Percentiles rank a stretch among this genome's conserved stretches.
Evolutionary conservation across 2,329 filamentous ascomycete genomes (phyloP).

Genomic region (Fusarium sp.): DNA sequence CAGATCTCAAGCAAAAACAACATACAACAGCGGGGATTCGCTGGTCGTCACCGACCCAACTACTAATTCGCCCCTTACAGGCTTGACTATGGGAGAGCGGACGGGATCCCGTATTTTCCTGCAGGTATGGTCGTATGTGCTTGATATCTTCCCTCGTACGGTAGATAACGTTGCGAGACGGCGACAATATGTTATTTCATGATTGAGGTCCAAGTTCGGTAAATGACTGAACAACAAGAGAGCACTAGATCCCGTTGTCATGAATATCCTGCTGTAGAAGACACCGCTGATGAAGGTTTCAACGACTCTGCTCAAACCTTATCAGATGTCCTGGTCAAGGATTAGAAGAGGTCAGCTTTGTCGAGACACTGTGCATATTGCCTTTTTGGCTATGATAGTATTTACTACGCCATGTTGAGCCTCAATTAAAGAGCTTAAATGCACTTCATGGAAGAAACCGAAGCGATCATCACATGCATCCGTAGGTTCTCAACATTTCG

Average conservation of each 20-base stretch:
- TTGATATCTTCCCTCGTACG: neutral
- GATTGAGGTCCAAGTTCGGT: neutral
- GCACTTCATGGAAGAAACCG: neutral
- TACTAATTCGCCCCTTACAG: neutral
- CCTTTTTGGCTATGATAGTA: neutral
- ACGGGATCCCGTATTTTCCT: neutral
- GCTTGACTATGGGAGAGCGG: neutral
- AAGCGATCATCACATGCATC: neutral
- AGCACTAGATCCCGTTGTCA: neutral
- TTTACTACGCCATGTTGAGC: neutral
- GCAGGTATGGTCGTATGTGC: neutral
- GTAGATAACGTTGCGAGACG: neutral
- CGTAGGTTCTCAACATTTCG: neutral
- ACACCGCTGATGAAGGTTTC: neutral
- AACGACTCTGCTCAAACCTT: neutral
- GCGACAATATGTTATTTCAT: neutral
- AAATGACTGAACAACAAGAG: neutral
- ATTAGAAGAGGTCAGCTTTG: neutral
- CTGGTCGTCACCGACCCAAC: neutral
- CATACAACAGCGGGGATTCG: conserved; percentile 3
- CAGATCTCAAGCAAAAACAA: neutral
- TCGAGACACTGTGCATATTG: neutral
- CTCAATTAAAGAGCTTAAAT: neutral
- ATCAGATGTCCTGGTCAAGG: neutral
- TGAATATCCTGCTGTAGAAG: neutral